Evolutionary conservation across 2,329 filamentous ascomycete species (phyloP).

Genomic region (Fusarium veterinarium): DNA sequence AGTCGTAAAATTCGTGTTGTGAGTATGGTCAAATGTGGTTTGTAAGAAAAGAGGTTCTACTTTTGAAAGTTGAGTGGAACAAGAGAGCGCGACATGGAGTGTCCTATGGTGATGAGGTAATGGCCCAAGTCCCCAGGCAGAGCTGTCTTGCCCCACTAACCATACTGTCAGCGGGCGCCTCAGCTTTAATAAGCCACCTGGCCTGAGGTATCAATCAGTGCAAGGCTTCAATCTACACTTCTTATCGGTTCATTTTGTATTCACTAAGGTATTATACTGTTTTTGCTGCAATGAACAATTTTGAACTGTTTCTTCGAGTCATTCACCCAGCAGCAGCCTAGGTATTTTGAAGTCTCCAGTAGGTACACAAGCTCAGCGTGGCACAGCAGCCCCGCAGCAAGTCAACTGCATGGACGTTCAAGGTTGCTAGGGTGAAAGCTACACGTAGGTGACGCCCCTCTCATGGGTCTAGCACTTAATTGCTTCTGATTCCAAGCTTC

Average conservation of each 20-base stretch:
- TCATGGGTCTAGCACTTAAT: not conserved
- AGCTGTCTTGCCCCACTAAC: conserved; percentile 29
- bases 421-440: conserved; percentile 6
- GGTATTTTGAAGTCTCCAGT: not conserved
- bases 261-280: not conserved
- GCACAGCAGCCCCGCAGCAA: conserved; percentile 24
- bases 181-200: conserved; percentile 33
- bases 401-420: not conserved
- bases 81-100: conserved; percentile 28
- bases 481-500: conserved; percentile 15
- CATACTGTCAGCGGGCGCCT: conserved; percentile 2
- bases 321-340: not conserved
- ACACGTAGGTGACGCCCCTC: conserved; percentile 7
- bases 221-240: too few species aligned
- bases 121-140: conserved; percentile 30
- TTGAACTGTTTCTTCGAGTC: not conserved
- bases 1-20: conserved; percentile 10
- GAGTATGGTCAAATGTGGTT: conserved; percentile 22
- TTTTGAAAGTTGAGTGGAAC: conserved; percentile 23
- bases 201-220: not conserved
- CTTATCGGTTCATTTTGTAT: not conserved
- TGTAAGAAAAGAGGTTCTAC: conserved; percentile 29
- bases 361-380: not conserved
- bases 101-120: conserved; percentile 45
- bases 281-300: not conserved